A percentile compares a stretch with the other conserved stretches of the same genome.
Conservation (phyloP, 768 basidiomycete genomes). For the Neoboletus subvelutipes region DNA sequence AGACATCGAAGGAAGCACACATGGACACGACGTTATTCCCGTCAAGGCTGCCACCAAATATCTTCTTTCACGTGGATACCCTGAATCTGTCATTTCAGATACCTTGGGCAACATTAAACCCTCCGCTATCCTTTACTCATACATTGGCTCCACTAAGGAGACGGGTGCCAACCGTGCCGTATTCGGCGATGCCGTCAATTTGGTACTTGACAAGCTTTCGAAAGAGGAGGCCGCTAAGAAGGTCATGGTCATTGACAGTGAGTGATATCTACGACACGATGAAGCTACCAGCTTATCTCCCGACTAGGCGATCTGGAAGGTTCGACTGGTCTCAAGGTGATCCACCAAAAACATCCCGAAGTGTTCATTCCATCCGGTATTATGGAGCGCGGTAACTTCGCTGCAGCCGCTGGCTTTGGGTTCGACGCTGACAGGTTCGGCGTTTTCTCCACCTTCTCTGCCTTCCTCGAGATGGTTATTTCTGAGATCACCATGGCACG, state of each 20-base stretch:
- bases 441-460: slow-evolving; percentile 88
- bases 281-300: neutral
- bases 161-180: slow-evolving; percentile 77
- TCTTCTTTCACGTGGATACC: slow-evolving; percentile 61
- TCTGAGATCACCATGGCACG: slow-evolving; percentile 94
- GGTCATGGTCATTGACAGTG: slow-evolving; percentile 87
- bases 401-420: slow-evolving; percentile 84
- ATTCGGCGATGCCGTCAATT: slow-evolving; percentile 83
- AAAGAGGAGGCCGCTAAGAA: slow-evolving; percentile 77
- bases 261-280: slow-evolving; percentile 18
- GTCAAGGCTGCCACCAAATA: slow-evolving; percentile 78
- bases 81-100: slow-evolving; percentile 42
- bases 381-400: slow-evolving; percentile 84
- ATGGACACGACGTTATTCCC: slow-evolving; percentile 86
- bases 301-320: slow-evolving; percentile 76
- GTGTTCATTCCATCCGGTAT: slow-evolving; percentile 84
- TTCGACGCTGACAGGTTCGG: slow-evolving; percentile 81
- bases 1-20: slow-evolving; percentile 74
- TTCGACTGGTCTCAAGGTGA: slow-evolving; percentile 83
- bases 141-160: slow-evolving; percentile 71
- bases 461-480: slow-evolving; percentile 88
- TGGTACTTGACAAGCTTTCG: slow-evolving; percentile 69
- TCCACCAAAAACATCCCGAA: slow-evolving; percentile 88
- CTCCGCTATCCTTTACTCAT: slow-evolving; percentile 51
- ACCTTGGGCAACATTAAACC: slow-evolving; percentile 70